Evolutionary conservation across 169 alveolate genomes (phyloP), one percentile per base, ranked within the genome.

Genomic region (Eimeria maxima): DNA sequence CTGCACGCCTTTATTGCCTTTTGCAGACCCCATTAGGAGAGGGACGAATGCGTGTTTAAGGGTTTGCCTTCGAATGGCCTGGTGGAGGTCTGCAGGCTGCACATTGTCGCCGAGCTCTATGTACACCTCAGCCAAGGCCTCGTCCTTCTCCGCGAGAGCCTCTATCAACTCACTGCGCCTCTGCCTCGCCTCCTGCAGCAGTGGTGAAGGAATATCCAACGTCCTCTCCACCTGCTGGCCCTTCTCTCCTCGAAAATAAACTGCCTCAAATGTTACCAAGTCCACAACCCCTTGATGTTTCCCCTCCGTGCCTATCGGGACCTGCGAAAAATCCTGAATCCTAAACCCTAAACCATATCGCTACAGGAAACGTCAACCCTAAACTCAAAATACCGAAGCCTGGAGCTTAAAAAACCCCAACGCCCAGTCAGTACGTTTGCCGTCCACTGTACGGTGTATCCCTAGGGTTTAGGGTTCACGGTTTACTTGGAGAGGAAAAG

Each of bases 1-100:
- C 97, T 99, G 99, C 1, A 98, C 99, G 38, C 99, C 99, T 80
- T 98, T 98, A 95, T 99, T 99, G 95, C 98, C 99, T 96, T 98
- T 98, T 4, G 99, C 99, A 33, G 99, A 98, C 3, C 99, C 99
- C 99, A 98, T 97, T 74, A 98, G 97, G 1, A 99, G 98, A n/a
- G 99, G 99, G 18, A 98, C 97, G 80, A 98, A 97, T 38, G 90
- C 96, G 67, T 94, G 98, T 6, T 74, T 96, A 38, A 98, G 97
- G 45, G 74, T 95, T 89, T 60, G 95, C 95, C 87, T 97, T 38
- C 76, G 91, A 95, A 84, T 98, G 97, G 65, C 86, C 93, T 53
- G 96, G 81, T 67, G 86, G 27, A 95, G 44, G 27, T 71, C 90
- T 57, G 27, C 44, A 11, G 88, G 71, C 2, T 92, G n/a, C 2